These are phyloP conservation scores for Letharia lupina DNA, from an alignment of 495 filamentous ascomycete species.

Conservation along the genomic window DNA sequence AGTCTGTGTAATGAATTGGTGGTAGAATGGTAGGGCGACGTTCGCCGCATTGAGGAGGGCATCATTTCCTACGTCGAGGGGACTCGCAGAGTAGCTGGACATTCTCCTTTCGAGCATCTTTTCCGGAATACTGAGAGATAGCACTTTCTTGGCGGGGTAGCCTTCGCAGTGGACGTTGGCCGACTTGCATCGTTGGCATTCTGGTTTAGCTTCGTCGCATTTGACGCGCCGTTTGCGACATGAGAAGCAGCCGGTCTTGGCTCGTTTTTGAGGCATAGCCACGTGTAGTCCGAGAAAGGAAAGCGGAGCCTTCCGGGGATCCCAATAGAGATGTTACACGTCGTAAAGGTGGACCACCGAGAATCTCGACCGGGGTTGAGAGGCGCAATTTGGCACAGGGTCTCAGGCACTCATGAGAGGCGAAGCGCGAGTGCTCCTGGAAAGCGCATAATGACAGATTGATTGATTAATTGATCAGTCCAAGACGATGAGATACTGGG, in stretches of 20 bases:
- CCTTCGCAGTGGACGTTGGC: slow-evolving; percentile 5
- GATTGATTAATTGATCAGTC: not conserved
- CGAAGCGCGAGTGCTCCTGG: not conserved
- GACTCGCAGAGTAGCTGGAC: not conserved
- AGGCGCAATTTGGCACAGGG: not conserved
- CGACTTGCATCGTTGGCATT: slow-evolving; percentile 2
- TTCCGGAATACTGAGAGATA: not conserved
- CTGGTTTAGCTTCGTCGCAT: slow-evolving; percentile 1
- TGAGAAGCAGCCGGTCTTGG: slow-evolving; percentile 3
- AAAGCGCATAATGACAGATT: not conserved
- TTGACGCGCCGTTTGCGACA: slow-evolving; percentile 1
- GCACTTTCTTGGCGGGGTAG: not conserved
- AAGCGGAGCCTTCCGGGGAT: not conserved
- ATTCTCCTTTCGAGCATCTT: not conserved
- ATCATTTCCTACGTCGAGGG: not conserved
- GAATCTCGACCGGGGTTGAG: not conserved
- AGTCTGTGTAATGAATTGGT: not conserved
- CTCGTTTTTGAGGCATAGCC: not conserved
- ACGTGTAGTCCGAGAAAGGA: not conserved
- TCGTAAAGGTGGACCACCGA: not conserved
- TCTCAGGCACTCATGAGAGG: not conserved
- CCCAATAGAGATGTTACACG: not conserved
- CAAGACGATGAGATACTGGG: not conserved
- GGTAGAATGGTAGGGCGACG: not conserved
- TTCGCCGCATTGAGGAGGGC: not conserved